phyloP scores from a whole-genome alignment of 2,329 filamentous ascomycete species.

The Chrysoporthe austroafricana region DNA sequence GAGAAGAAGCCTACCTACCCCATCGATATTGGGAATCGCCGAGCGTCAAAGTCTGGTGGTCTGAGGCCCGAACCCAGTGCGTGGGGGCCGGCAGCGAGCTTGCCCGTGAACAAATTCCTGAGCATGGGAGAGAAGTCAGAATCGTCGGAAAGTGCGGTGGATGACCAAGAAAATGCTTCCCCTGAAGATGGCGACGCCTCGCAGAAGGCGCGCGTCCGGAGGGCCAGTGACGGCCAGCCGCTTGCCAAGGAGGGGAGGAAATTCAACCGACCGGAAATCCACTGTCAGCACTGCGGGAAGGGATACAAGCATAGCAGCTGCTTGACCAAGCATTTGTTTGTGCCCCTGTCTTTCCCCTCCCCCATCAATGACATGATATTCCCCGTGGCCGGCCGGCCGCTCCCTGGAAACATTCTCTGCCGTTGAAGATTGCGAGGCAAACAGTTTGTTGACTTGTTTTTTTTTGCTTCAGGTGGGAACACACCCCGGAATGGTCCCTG shows the following conservation, averaged over 20 bases:
- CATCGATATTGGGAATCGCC: slow-evolving; percentile 62
- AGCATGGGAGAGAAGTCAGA: slow-evolving; percentile 52
- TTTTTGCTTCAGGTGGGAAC: slow-evolving; percentile 82
- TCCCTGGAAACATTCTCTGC: slow-evolving; percentile 18
- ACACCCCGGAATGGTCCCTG: slow-evolving; percentile 95
- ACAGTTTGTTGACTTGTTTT: slow-evolving; percentile 45
- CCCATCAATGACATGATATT: slow-evolving; percentile 41
- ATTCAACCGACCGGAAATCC: slow-evolving; percentile 80
- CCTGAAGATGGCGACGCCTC: slow-evolving; percentile 56
- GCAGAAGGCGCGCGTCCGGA: slow-evolving; percentile 56
- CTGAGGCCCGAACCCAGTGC: slow-evolving; percentile 53
- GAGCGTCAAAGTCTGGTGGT: slow-evolving; percentile 68
- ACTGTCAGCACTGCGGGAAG: slow-evolving; percentile 98
- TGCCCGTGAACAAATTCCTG: slow-evolving; percentile 62
- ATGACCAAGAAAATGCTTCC: slow-evolving; percentile 67
- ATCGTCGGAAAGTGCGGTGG: slow-evolving; percentile 65
- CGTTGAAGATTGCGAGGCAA: slow-evolving; percentile 41
- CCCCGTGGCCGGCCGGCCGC: slow-evolving; percentile 32
- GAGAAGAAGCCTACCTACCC: slow-evolving; percentile 59
- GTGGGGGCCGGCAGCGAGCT: slow-evolving; percentile 57
- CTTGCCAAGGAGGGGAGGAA: slow-evolving; percentile 80
- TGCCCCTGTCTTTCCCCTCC: slow-evolving; percentile 64
- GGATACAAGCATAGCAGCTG: slow-evolving; percentile 99
- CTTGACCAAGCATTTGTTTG: slow-evolving; percentile 99
- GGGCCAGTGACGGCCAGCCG: slow-evolving; percentile 85